These are phyloP conservation scores for Yamadazyma pseudoaaseri DNA, from an alignment of 1,139 yeast genomes.

Conservation along the genomic window DNA sequence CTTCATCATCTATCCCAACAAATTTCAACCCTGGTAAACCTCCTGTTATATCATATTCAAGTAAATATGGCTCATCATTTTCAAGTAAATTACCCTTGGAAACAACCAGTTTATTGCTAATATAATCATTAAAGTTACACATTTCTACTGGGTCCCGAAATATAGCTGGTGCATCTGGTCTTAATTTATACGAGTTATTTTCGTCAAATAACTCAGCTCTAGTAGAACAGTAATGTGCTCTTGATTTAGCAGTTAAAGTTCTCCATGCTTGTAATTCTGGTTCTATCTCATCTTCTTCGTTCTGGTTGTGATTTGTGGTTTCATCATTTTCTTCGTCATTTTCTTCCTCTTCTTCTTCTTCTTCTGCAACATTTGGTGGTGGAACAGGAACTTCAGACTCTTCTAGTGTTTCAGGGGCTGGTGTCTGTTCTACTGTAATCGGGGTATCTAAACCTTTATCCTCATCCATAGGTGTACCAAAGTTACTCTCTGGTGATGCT, in stretches of 20 bases:
- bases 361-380: slow-evolving; percentile 21
- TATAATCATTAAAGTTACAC: slow-evolving; percentile 51
- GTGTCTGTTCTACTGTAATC: slow-evolving; percentile 6
- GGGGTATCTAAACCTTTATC: slow-evolving; percentile 1
- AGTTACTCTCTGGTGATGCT: slow-evolving; percentile 13
- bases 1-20: slow-evolving; percentile 48
- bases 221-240: slow-evolving; percentile 72
- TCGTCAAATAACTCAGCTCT: slow-evolving; percentile 67
- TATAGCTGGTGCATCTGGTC: slow-evolving; percentile 67
- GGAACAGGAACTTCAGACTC: slow-evolving; percentile 13
- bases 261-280: slow-evolving; percentile 81
- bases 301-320: slow-evolving; percentile 28
- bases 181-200: slow-evolving; percentile 44
- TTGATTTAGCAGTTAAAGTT: slow-evolving; percentile 69
- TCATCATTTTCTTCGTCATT: slow-evolving; percentile 23
- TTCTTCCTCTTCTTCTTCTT: slow-evolving; percentile 28
- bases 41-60: slow-evolving; percentile 83
- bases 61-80: slow-evolving; percentile 64
- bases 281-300: slow-evolving; percentile 56
- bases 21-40: slow-evolving; percentile 71
- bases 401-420: slow-evolving; percentile 13
- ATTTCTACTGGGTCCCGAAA: slow-evolving; percentile 59
- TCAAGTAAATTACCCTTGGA: slow-evolving; percentile 49
- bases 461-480: slow-evolving; percentile 11
- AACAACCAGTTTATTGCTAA: slow-evolving; percentile 42